Evolutionary conservation across 257 asterid species (phyloP).

Genomic region (Thymus mandschuricus): DNA sequence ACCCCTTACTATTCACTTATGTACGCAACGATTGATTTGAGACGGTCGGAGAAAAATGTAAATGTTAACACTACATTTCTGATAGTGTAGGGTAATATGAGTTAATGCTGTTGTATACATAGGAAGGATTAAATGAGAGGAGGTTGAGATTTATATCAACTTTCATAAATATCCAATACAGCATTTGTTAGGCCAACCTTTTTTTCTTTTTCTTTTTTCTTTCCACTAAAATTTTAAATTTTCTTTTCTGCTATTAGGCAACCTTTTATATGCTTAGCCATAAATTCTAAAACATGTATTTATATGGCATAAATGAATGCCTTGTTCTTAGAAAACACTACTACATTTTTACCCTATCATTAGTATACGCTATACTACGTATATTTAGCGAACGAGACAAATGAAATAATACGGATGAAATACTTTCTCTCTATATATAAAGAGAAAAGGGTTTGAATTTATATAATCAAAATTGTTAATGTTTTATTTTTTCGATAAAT

Average conservation of each 20-base stretch:
- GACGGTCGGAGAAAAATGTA: not conserved
- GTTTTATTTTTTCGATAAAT: no score
- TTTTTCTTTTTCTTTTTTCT: slow-evolving; percentile 17
- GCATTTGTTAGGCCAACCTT: slow-evolving; percentile 19
- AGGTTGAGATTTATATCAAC: slow-evolving; percentile 43
- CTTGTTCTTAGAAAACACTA: not conserved
- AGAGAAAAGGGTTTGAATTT: not conserved
- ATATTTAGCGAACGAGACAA: no score
- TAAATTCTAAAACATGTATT: not conserved
- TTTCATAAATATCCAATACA: slow-evolving; percentile 32
- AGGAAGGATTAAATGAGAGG: slow-evolving; percentile 38
- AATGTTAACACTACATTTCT: slow-evolving; percentile 17
- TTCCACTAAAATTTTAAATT: not conserved
- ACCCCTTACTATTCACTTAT: no score
- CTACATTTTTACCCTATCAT: no score
- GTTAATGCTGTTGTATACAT: slow-evolving; percentile 32
- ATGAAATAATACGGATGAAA: no score
- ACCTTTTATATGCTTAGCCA: not conserved
- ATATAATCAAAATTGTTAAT: not conserved
- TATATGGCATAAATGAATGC: not conserved
- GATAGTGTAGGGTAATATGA: slow-evolving; percentile 36
- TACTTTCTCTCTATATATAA: no score
- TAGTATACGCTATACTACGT: no score
- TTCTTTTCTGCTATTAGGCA: not conserved
- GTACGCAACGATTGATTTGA: no score